Base-by-base conservation (phyloP, 2,329 filamentous ascomycete species). In the Verticillium zaregamsianum region DNA sequence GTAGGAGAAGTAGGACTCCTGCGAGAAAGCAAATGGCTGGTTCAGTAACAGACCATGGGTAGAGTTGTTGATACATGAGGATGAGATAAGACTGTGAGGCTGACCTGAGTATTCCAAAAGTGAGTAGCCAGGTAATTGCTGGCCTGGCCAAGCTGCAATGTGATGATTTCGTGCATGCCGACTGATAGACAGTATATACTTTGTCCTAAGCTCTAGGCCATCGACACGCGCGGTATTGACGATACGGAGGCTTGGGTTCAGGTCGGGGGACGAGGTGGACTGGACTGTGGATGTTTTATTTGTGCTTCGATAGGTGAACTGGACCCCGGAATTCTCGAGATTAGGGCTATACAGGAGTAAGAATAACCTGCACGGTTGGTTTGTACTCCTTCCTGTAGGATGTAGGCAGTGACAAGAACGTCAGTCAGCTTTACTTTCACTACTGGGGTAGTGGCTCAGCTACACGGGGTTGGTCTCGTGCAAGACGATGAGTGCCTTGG, bases 1-100 rank as follows among this genome's bases (percentile, higher is more conserved):
- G 71, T 97, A 98, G 15, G 93, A 97, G 72, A 98, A 98, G 77
- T 99, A 99, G 1, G 94, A 97, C 81, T 99, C 95, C 90, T 97
- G 65, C 12, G 32, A 33, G 3, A 7, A 32, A 25, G 15, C 9
- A 25, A 20, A 12, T 20, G 57, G 35, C 15, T 56, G 66, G 68
- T 62, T 68, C 66, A 57, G 66, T 65, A 63, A 5, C 23, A 35
- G 8, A 40, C 33, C 8, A 31, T 9, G 9, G 49, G 5, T 5
- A 32, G 45, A 5, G 49, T 35, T 54, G n/a, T 14, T 31, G 11
- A 49, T 37, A 17, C 28, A 23, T n/a, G 58, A 9, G 12, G 23
- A 7, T 7, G 28, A 23, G 28, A 32, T 31, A 20, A 35, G 14
- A 15, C 20, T 52, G 7, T 20, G 45, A 52, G 45, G 45, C 45